Evolutionary conservation across 352 stramenopile species (phyloP).

Genomic region (Phytophthora uliginosa): DNA sequence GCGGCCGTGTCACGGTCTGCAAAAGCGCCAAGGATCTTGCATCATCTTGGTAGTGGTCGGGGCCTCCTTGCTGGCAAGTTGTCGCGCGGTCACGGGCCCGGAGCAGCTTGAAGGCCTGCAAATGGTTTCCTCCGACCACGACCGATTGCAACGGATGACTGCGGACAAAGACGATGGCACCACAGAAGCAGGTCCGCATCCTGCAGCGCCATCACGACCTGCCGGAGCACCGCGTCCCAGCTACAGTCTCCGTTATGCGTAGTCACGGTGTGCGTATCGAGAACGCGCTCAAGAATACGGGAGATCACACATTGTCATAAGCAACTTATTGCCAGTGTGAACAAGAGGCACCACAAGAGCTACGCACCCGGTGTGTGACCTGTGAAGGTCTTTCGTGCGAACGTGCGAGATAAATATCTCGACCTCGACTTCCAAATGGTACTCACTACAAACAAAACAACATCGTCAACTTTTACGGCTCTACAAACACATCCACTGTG

Average conservation of each 20-base stretch:
- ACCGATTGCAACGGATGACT: not conserved
- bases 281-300: constrained; percentile 92
- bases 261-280: constrained; percentile 90
- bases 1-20: constrained; percentile 95
- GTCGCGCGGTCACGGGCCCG: not conserved
- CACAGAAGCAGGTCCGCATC: constrained; percentile 81
- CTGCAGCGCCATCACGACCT: constrained; percentile 88
- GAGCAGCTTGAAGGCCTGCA: not conserved
- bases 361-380: constrained; percentile 13
- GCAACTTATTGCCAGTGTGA: not conserved
- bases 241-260: constrained; percentile 89
- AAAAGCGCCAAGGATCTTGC: constrained; percentile 97
- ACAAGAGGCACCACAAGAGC: no score
- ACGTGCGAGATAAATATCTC: constrained; percentile 70
- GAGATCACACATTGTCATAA: constrained; percentile 15
- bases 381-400: constrained; percentile 23
- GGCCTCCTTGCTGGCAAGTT: not conserved
- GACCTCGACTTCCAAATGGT: constrained; percentile 74
- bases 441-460: constrained; percentile 31
- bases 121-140: not conserved
- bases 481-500: not conserved
- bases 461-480: not conserved
- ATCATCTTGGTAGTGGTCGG: not conserved
- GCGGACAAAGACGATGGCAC: not conserved
- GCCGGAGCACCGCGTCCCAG: constrained; percentile 73